Percentiles rank a stretch among this genome's conserved stretches.
These are phyloP conservation scores for Nidularia pulvinata DNA, from an alignment of 768 basidiomycete genomes.

Conservation along the genomic window DNA sequence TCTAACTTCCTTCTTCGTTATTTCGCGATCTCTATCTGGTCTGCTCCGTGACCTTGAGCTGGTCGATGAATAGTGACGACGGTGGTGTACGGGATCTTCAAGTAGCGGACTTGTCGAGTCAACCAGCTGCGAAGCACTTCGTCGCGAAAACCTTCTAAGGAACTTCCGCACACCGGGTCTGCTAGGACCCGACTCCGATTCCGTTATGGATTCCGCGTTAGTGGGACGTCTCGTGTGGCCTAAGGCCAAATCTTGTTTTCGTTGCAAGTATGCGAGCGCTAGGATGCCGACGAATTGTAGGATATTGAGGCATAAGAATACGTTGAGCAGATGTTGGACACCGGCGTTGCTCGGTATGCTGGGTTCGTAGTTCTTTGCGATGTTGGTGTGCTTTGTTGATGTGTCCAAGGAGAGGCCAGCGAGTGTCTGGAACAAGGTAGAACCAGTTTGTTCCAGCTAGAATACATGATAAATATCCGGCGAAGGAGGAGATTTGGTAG, in stretches of 20 bases:
- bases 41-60: not conserved
- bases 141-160: not conserved
- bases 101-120: not conserved
- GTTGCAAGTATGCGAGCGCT: conserved; percentile 47
- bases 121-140: not conserved
- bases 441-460: conserved; percentile 75
- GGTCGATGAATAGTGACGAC: not conserved
- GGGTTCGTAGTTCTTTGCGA: not conserved
- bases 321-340: conserved; percentile 53
- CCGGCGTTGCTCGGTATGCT: conserved; percentile 21
- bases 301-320: conserved; percentile 56
- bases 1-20: not conserved
- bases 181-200: not conserved
- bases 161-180: not conserved
- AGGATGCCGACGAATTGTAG: conserved; percentile 54
- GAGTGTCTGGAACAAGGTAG: conserved; percentile 71
- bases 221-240: not conserved
- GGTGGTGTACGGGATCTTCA: not conserved
- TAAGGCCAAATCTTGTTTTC: conserved; percentile 25
- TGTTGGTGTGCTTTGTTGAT: conserved; percentile 20
- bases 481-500: not conserved
- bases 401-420: conserved; percentile 68
- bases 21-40: not conserved
- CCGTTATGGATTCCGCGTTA: not conserved
- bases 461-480: not conserved